Base-by-base conservation (phyloP, 495 filamentous ascomycete genomes). In the Daldinia vernicosa region DNA sequence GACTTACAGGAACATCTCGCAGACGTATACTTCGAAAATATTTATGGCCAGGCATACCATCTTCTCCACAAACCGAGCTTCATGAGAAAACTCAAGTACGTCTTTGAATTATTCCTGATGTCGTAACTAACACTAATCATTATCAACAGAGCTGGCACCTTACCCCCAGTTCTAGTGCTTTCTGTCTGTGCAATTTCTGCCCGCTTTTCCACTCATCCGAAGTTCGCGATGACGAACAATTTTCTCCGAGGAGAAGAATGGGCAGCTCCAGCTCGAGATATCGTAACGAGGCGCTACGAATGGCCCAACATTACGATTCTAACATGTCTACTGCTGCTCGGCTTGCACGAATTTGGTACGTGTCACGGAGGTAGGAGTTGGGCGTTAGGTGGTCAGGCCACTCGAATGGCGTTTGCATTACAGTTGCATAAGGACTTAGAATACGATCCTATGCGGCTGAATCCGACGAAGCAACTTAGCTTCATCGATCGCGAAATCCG, bases 41-140 rank as follows among this genome's bases (percentile, higher is more conserved):
- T 99, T 3, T 99, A 99, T 77, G 95, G 95, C 22, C 95, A 99
- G 76, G 90, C 93, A 5, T 99, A 98, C 76, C 92, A 94, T 66
- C 81, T 99, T n/a, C 87, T 99, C 32, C 95, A 99, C 77, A 98
- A 97, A 76, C 94, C 95, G 19, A 98, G 94, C 72, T 99, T 93
- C 77, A 97, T 98, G 89, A 86, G 95, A 62, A 91, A 91, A 69
- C 82, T 96, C 66, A 86, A 84, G 89, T 90, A 81, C 37, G 84
- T 80, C 58, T 70, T 68, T 53, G 24, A 19, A 37, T 51, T 69
- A 47, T 62, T 26, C 37, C 33, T 54, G 26, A 37, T 60, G 4
- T 51, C 14, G 11, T 22, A 22, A 40, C 32, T 57, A 60, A 9
- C 66, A 60, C 77, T 81, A 62, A 81, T 72, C 66, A 30, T 17